Base-by-base conservation (phyloP, 2,329 filamentous ascomycete genomes). In the Fusarium kyushuense region DNA sequence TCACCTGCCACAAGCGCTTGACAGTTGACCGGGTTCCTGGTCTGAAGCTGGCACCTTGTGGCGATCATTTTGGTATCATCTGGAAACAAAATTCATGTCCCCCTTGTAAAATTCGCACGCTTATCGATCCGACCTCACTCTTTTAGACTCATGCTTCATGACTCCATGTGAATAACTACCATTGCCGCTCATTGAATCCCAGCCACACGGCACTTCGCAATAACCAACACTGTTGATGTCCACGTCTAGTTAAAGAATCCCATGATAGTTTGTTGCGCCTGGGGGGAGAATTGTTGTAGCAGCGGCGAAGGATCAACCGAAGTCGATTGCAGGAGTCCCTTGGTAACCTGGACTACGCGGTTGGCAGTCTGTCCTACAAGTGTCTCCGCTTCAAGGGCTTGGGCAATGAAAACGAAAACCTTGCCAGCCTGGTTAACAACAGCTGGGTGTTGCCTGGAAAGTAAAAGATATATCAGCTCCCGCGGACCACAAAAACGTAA, bases 341-440 rank as follows among this genome's bases (percentile, higher is more conserved):
- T 97, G 35, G 92, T 92, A 3, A 93, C 90, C 43, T 84, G 84
- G 32, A 93, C 92, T 58, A 97, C 91, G 64, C 91, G 89, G 64
- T 84, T 87, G 27, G 92, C 93, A 21, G 92, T 94, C 76, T 94
- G 89, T 21, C 94, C 94, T 76, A 94, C 92, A 40, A 99, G 84
- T 19, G 94, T 95, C 76, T 97, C 93, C 8, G 93, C 91, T 76
- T 97, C 95, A 16, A 99, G 88, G 21, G 94, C 95, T 78, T 96
- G 91, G 27, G 90, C 93, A 57, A 98, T 92, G 74, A 89, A 91
- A 27, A 91, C 88, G 76, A 99, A 98, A 62, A 94, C 87, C 78
- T 94, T 93, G 69, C 88, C 88, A 9, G 93, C 90, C 76, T 96
- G 92, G 66, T 85, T 84, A 74, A 93, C 84, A 46, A 97, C 92